Evolutionary conservation across 1,284 basidiomycete species (phyloP).

Genomic region (Ceratobasidium sp.): DNA sequence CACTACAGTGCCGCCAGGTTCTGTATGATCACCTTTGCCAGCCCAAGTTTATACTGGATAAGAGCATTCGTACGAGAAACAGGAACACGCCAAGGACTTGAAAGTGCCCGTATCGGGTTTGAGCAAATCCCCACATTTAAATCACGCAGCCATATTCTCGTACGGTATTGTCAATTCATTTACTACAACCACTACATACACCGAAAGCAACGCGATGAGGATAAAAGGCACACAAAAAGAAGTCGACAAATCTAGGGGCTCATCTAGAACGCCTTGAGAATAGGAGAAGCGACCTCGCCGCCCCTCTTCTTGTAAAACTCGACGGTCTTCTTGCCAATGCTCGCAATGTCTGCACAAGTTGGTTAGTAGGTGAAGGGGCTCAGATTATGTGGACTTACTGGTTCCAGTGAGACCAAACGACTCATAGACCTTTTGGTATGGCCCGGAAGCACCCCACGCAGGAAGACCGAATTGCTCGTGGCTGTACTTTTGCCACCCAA

Average conservation of each 20-base stretch:
- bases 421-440: constrained; percentile 87
- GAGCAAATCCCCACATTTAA: no score
- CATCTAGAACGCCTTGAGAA: constrained; percentile 63
- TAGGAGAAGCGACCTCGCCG: constrained; percentile 74
- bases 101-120: no score
- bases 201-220: not conserved
- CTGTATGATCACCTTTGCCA: no score
- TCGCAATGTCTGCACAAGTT: constrained; percentile 68
- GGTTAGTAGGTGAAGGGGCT: constrained; percentile 39
- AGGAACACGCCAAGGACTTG: no score
- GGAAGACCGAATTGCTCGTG: constrained; percentile 87
- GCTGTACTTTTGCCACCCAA: constrained; percentile 85
- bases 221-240: not conserved
- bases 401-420: constrained; percentile 86
- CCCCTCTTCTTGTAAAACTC: constrained; percentile 87
- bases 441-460: constrained; percentile 87
- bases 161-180: no score
- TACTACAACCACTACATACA: no score
- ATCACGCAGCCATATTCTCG: no score
- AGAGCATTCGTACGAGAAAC: no score
- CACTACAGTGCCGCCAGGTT: no score
- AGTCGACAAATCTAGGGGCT: constrained; percentile 4
- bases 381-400: constrained; percentile 57
- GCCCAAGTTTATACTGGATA: no score
- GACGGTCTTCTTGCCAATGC: constrained; percentile 82